Base-by-base conservation (phyloP, 2,329 filamentous ascomycete species). In the Sarocladium kiliense region DNA sequence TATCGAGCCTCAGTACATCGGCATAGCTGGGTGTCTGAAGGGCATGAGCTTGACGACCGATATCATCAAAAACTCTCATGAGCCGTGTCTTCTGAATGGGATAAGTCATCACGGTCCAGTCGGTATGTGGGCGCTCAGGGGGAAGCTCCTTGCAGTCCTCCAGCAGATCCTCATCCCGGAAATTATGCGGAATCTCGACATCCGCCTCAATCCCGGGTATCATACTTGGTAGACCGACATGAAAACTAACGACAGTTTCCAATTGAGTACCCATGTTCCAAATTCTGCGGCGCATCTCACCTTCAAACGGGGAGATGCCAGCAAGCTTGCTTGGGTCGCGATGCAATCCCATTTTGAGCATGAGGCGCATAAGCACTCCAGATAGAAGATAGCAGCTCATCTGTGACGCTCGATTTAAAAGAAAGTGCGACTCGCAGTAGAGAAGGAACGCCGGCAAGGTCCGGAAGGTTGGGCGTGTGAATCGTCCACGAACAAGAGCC, bases 171-270 rank as follows among this genome's bases (percentile, higher is more conserved):
- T 57, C 56, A 30, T 60, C 53, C 11, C 55, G 23, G 14, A 59
- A 25, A 26, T 60, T 60, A 3, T 56, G 54, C 11, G 59, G 59
- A 12, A 59, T 27, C 19, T 53, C 21, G 10, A 55, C 54, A 37
- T 60, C 59, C n/a, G 53, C 47, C 10, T 56, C 55, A 26, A 57
- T 54, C 21, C 25, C 39, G 10, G 42, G 54, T 2, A 86, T 74
- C 80, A 86, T 85, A 63, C 76, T 76, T 9, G 85, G 84, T 54
- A 88, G 70, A 1, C 84, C 85, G 49, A 86, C 75, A 63, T 87
- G 82, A 62, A 85, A 85, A 3, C 81, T 79, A 19, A 84, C 80
- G 9, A 86, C 66, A 5, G 85, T 67, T 63, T 88, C 85, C 32
- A 85, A 73, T 62, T 84, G 80, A 19, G 71, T 64, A 6, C 74